Percentiles rank a stretch among this genome's conserved stretches.
phyloP scores from a whole-genome alignment of 768 basidiomycete species.

The Trametes cingulata region DNA sequence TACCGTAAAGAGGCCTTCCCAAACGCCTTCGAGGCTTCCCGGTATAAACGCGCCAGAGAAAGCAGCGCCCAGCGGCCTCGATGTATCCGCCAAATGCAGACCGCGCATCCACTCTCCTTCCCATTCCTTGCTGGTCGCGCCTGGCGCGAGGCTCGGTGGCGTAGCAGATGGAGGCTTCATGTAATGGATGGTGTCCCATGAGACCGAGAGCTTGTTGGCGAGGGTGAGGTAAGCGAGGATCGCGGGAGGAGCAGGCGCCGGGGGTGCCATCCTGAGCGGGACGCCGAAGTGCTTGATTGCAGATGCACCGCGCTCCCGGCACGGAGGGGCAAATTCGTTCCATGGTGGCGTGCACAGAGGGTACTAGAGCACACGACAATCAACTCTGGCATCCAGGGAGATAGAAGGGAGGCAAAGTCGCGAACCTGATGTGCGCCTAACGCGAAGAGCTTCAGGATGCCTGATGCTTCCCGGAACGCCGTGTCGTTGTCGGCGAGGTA shows the following conservation, averaged over 20 bases:
- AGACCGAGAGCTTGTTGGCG: constrained; percentile 32
- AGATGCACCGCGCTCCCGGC: constrained; percentile 21
- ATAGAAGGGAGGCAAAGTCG: constrained; percentile 28
- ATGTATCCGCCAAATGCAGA: constrained; percentile 26
- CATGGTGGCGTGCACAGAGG: constrained; percentile 57
- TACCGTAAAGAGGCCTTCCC: constrained; percentile 81
- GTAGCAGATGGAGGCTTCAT: constrained; percentile 30
- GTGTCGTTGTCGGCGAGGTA: constrained; percentile 41
- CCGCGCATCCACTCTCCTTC: constrained; percentile 63
- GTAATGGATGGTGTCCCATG: constrained; percentile 26
- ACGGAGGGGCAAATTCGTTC: constrained; percentile 51
- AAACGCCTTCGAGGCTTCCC: constrained; percentile 73
- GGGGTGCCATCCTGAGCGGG: constrained; percentile 48
- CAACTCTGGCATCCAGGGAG: not conserved
- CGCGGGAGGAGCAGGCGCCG: constrained; percentile 68
- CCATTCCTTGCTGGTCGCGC: constrained; percentile 54
- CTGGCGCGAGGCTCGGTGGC: constrained; percentile 19
- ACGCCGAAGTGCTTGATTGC: constrained; percentile 23
- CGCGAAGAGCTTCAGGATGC: constrained; percentile 60
- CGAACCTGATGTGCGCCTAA: constrained; percentile 64
- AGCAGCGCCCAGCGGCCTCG: constrained; percentile 34
- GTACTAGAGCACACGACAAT: constrained; percentile 46
- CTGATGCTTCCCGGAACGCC: constrained; percentile 45
- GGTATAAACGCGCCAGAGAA: constrained; percentile 53
- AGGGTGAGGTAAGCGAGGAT: constrained; percentile 70